phyloP scores from a whole-genome alignment of 2,329 filamentous ascomycete genomes.

The Trichoderma simmonsii region DNA sequence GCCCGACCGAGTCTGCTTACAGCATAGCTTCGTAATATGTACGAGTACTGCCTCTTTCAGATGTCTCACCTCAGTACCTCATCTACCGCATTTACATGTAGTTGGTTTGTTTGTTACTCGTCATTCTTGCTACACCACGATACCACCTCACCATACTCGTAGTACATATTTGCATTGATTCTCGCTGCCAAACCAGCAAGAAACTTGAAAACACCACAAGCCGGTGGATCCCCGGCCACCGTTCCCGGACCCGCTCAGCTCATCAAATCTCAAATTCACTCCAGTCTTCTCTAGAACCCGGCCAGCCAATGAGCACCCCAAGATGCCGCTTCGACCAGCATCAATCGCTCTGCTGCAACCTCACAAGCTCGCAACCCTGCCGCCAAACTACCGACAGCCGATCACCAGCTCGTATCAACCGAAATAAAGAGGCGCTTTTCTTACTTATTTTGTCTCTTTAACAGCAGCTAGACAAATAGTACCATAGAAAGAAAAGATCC shows the following conservation, averaged over 20 bases:
- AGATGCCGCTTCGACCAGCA: neutral
- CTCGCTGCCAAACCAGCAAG: no score
- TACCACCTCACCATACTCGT: neutral
- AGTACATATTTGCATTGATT: no score
- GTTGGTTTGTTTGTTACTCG: neutral
- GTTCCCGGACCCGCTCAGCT: slow-evolving; percentile 1
- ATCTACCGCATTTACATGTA: neutral
- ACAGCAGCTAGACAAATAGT: neutral
- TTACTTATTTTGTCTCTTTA: neutral
- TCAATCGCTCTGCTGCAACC: neutral
- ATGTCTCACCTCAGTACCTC: neutral
- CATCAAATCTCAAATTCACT: neutral
- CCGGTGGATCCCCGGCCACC: slow-evolving; percentile 2
- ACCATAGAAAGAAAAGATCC: neutral
- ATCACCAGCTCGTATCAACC: slow-evolving; percentile 8
- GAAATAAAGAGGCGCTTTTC: neutral
- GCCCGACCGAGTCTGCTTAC: neutral
- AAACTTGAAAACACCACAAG: neutral
- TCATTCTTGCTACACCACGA: neutral
- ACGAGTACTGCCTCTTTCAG: neutral
- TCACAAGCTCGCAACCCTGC: neutral
- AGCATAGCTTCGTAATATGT: no score
- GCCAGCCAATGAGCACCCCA: neutral
- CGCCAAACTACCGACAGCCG: neutral
- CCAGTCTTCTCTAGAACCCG: neutral